Evolutionary conservation across 768 basidiomycete species (phyloP).

Genomic region (Phaeotremella skinneri): DNA sequence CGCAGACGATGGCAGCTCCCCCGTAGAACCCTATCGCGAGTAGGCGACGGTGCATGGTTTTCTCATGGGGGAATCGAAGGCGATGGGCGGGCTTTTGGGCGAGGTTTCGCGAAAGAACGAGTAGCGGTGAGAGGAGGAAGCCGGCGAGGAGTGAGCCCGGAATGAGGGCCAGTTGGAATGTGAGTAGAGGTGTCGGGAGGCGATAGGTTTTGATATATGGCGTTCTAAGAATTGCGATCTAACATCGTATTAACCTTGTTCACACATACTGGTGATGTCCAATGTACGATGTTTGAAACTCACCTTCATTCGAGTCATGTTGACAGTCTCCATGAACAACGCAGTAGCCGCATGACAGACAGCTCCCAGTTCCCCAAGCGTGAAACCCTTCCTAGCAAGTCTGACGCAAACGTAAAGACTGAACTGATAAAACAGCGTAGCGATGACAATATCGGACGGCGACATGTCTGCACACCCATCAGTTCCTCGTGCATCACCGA

Average conservation of each 20-base stretch:
- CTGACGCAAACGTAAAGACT: conserved; percentile 84
- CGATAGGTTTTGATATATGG: conserved; percentile 88
- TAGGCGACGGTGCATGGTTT: conserved; percentile 72
- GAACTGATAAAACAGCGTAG: conserved; percentile 83
- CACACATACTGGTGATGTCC: not conserved
- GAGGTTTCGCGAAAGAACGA: conserved; percentile 85
- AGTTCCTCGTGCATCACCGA: not conserved
- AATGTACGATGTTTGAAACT: too few species aligned
- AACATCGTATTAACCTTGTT: not conserved
- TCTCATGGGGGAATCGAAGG: conserved; percentile 76
- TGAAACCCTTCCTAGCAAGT: conserved; percentile 90
- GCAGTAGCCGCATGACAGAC: conserved; percentile 86
- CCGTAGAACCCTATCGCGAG: conserved; percentile 82
- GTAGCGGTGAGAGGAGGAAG: conserved; percentile 87
- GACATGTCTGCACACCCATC: conserved; percentile 62
- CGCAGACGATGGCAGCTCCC: conserved; percentile 72
- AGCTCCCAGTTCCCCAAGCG: conserved; percentile 85
- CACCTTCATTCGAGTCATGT: conserved; percentile 78
- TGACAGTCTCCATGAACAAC: conserved; percentile 78
- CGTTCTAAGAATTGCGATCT: conserved; percentile 78
- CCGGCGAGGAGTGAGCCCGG: conserved; percentile 90
- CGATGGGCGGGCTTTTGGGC: conserved; percentile 78
- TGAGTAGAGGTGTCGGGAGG: conserved; percentile 83
- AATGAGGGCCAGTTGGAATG: conserved; percentile 88
- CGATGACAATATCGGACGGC: conserved; percentile 68